Percentiles rank a stretch among this genome's conserved stretches.
Evolutionary conservation across 371 early-diverging fungal species (phyloP).

Genomic region (Apophysomyces variabilis): DNA sequence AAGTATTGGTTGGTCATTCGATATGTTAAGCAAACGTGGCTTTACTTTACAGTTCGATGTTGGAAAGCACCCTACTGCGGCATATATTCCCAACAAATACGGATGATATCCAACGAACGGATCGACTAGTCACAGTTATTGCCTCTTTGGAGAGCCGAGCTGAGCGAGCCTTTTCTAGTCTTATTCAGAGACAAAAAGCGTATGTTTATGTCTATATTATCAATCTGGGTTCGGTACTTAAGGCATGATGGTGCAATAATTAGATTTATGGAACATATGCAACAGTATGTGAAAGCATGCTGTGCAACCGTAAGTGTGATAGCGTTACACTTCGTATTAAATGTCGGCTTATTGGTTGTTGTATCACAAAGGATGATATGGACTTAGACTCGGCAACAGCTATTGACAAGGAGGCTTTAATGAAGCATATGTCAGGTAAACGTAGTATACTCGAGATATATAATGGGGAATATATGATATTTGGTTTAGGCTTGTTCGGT

Average conservation of each 20-base stretch:
- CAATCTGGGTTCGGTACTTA: too few species aligned
- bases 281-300: slow-evolving; percentile 53
- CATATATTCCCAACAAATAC: slow-evolving; percentile 44
- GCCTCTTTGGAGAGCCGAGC: slow-evolving; percentile 54
- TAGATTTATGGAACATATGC: slow-evolving; percentile 50
- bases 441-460: background rate
- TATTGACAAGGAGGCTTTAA: slow-evolving; percentile 27
- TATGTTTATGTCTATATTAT: slow-evolving; percentile 17
- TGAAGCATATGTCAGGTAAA: slow-evolving; percentile 55
- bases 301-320: slow-evolving; percentile 26
- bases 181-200: slow-evolving; percentile 58
- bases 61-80: slow-evolving; percentile 44
- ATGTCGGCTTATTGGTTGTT: background rate
- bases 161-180: slow-evolving; percentile 55
- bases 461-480: background rate
- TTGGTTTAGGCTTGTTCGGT: slow-evolving; percentile 51
- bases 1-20: slow-evolving; percentile 30
- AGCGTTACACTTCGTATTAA: slow-evolving; percentile 41
- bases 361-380: slow-evolving; percentile 9
- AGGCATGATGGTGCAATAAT: too few species aligned
- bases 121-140: slow-evolving; percentile 61
- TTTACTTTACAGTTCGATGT: slow-evolving; percentile 21
- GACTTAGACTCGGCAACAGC: slow-evolving; percentile 26
- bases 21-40: background rate
- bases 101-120: slow-evolving; percentile 59